These are phyloP conservation scores for Lactarius indigo DNA, from an alignment of 768 basidiomycete species.

Conservation along the genomic window DNA sequence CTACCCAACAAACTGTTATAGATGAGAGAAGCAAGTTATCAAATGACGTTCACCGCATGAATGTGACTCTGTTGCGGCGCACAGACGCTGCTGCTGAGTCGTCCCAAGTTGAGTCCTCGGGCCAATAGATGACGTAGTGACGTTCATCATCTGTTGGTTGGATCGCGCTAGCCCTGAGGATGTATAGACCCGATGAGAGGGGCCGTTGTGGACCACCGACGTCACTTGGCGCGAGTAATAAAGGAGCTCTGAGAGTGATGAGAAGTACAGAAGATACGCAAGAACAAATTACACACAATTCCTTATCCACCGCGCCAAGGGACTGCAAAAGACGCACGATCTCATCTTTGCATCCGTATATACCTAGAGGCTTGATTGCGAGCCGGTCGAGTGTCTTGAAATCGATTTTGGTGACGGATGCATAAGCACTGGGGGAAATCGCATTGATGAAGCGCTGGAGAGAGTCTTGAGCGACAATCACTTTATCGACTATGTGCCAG, in stretches of 20 bases:
- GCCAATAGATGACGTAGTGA: slow-evolving; percentile 57
- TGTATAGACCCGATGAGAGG: slow-evolving; percentile 51
- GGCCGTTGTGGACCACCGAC: slow-evolving; percentile 24
- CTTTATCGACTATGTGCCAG: slow-evolving; percentile 47
- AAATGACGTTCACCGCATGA: slow-evolving; percentile 48
- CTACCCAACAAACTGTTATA: neutral
- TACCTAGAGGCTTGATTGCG: slow-evolving; percentile 46
- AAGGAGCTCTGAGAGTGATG: slow-evolving; percentile 18
- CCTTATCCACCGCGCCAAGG: slow-evolving; percentile 36
- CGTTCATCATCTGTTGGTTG: slow-evolving; percentile 29
- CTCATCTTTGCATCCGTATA: slow-evolving; percentile 53
- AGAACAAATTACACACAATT: slow-evolving; percentile 35
- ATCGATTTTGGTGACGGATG: slow-evolving; percentile 51
- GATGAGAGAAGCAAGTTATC: neutral
- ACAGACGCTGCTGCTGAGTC: slow-evolving; percentile 45
- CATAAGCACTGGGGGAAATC: slow-evolving; percentile 48
- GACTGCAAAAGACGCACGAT: slow-evolving; percentile 44
- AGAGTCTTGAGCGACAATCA: slow-evolving; percentile 53
- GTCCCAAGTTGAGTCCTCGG: slow-evolving; percentile 56
- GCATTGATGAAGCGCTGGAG: slow-evolving; percentile 46
- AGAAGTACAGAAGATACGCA: neutral
- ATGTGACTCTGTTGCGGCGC: slow-evolving; percentile 51
- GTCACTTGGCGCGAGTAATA: slow-evolving; percentile 22
- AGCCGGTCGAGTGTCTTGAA: slow-evolving; percentile 49
- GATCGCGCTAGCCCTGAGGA: slow-evolving; percentile 29